Percentiles rank a stretch among this genome's conserved stretches.
Evolutionary conservation across 2,329 filamentous ascomycete genomes (phyloP).

Genomic region (Aphanocladium album): DNA sequence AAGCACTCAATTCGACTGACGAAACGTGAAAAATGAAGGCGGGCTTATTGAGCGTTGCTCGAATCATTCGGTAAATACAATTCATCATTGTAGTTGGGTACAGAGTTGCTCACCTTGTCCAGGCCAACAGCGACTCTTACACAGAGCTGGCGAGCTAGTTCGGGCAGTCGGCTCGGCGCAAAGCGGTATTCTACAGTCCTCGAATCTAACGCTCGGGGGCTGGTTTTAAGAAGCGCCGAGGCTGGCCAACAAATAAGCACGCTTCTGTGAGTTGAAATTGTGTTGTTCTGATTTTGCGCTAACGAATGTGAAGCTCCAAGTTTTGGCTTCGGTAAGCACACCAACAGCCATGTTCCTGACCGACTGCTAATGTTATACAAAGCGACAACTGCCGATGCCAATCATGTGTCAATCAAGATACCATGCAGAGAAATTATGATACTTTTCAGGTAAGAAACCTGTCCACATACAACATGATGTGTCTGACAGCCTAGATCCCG

Average conservation of each 20-base stretch:
- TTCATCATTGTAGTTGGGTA: neutral
- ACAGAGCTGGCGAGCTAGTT: neutral
- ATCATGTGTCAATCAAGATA: slow-evolving; percentile 37
- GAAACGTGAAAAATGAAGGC: neutral
- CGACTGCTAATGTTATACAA: neutral
- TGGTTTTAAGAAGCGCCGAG: slow-evolving; percentile 4
- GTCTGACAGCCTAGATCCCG: slow-evolving; percentile 25
- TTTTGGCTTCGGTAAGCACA: slow-evolving; percentile 8
- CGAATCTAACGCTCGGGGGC: neutral
- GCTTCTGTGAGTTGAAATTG: slow-evolving; percentile 5
- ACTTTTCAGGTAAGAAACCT: slow-evolving; percentile 31
- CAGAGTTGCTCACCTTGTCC: neutral
- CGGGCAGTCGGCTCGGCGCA: neutral
- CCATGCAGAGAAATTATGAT: slow-evolving; percentile 37
- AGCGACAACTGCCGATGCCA: slow-evolving; percentile 42
- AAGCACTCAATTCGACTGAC: neutral
- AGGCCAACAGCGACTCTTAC: neutral
- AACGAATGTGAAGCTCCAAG: slow-evolving; percentile 3
- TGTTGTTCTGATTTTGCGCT: neutral
- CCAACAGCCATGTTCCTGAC: neutral
- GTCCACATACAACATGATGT: neutral
- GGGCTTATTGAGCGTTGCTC: neutral
- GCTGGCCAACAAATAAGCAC: slow-evolving; percentile 6
- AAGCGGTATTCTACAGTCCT: slow-evolving; percentile 5
- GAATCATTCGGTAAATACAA: neutral